A percentile compares a stretch with the other conserved stretches of the same genome.
Evolutionary conservation across 495 filamentous ascomycete genomes (phyloP).

Genomic region (Haplographium delicatum): DNA sequence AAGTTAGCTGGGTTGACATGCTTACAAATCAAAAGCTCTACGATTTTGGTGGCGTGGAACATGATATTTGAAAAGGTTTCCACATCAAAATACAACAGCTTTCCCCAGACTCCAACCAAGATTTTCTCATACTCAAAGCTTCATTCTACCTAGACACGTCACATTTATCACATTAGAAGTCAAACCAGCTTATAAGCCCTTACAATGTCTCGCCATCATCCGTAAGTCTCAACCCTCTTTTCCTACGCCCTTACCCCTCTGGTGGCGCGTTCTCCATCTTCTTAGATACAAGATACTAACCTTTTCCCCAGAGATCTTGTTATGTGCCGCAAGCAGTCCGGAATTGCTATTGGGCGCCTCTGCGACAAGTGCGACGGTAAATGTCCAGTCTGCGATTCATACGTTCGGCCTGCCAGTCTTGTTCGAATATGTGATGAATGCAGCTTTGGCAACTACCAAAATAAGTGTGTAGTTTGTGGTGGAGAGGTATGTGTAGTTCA

Average conservation of each 20-base stretch:
- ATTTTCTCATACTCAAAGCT: not conserved
- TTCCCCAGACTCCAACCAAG: too few species aligned
- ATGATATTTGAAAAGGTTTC: not conserved
- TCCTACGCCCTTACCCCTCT: slow-evolving; percentile 7
- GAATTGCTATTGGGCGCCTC: slow-evolving; percentile 96
- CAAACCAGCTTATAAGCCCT: slow-evolving; percentile 2
- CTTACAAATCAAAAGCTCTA: slow-evolving; percentile 20
- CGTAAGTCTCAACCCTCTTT: slow-evolving; percentile 43
- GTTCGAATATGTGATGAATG: slow-evolving; percentile 99
- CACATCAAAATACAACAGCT: not conserved
- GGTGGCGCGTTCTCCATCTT: slow-evolving; percentile 26
- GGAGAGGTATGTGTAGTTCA: slow-evolving; percentile 57
- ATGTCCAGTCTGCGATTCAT: slow-evolving; percentile 97
- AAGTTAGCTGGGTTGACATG: slow-evolving; percentile 10
- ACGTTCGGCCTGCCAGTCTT: slow-evolving; percentile 95
- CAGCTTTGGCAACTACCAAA: slow-evolving; percentile 99
- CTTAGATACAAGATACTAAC: slow-evolving; percentile 27
- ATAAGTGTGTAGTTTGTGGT: slow-evolving; percentile 98
- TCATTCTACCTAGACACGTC: not conserved
- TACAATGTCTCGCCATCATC: slow-evolving; percentile 72
- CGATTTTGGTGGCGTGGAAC: slow-evolving; percentile 5
- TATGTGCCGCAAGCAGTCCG: slow-evolving; percentile 99
- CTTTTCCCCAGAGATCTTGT: slow-evolving; percentile 74
- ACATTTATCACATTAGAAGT: not conserved
- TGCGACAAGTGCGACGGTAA: slow-evolving; percentile 99